phyloP scores from a whole-genome alignment of 306 rosid species.

The Hippophae rhamnoides region DNA sequence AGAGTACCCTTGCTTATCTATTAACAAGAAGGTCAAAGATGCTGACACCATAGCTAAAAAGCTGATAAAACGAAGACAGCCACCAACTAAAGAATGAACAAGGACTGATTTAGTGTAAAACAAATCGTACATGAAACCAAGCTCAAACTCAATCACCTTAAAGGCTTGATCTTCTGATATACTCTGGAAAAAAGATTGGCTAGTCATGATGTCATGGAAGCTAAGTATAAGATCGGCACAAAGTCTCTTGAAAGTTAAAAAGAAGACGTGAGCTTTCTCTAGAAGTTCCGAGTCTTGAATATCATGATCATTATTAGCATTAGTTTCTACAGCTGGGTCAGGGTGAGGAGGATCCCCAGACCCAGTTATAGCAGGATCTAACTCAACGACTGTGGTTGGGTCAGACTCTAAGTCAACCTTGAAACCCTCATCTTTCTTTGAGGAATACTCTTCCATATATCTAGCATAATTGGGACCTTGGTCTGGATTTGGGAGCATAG shows the following conservation, averaged over 20 bases:
- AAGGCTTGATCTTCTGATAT: not conserved
- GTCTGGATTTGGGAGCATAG: slow-evolving; percentile 26
- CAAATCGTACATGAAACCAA: slow-evolving; percentile 35
- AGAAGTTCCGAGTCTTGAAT: not conserved
- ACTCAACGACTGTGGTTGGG: too few relatives aligned
- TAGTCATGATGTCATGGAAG: slow-evolving; percentile 27
- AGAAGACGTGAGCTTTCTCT: not conserved
- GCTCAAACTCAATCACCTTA: slow-evolving; percentile 33
- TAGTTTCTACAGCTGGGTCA: not conserved
- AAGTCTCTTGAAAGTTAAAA: not conserved
- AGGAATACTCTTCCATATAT: slow-evolving; percentile 16
- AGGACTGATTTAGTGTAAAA: slow-evolving; percentile 33
- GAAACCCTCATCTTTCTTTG: slow-evolving; percentile 17
- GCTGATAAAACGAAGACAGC: slow-evolving; percentile 11
- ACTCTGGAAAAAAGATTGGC: not conserved
- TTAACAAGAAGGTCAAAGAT: not conserved
- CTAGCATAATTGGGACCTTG: slow-evolving; percentile 27
- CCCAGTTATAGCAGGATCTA: too few relatives aligned
- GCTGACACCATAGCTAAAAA: slow-evolving; percentile 4
- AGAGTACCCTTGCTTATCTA: slow-evolving; percentile 1
- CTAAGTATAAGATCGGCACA: slow-evolving; percentile 24
- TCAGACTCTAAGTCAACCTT: not conserved
- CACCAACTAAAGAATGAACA: slow-evolving; percentile 7
- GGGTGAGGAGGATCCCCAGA: not conserved
- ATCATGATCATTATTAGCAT: not conserved